These are phyloP conservation scores for Porphyra umbilicalis DNA, from an alignment of 31 red algal genomes.

Conservation along the genomic window DNA sequence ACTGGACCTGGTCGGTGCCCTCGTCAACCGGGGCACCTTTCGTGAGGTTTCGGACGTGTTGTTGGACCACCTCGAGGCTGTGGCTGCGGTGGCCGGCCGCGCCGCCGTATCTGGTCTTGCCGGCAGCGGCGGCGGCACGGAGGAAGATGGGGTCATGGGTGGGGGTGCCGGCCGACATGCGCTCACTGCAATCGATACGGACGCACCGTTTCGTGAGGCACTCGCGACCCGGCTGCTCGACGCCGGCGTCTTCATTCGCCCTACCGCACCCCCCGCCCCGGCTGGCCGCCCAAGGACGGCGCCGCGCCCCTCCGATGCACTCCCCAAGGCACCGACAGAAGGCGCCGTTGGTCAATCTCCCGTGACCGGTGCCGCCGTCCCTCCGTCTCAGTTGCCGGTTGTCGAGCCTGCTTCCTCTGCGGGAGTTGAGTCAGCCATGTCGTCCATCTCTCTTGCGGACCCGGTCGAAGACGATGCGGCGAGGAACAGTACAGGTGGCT, in stretches of 20 bases:
- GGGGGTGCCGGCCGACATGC: neutral
- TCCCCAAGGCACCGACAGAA: neutral
- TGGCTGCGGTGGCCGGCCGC: neutral
- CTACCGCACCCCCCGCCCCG: neutral
- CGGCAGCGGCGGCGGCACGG: constrained; percentile 11
- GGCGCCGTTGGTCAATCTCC: neutral
- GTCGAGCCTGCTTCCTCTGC: neutral
- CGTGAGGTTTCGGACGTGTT: constrained; percentile 53
- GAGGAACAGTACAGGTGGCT: constrained; percentile 24
- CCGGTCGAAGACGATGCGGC: neutral
- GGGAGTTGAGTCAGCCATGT: neutral
- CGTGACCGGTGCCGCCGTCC: neutral
- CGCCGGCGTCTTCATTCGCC: constrained; percentile 49
- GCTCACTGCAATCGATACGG: constrained; percentile 32
- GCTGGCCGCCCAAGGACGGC: neutral
- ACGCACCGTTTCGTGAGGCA: constrained; percentile 52
- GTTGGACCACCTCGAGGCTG: neutral
- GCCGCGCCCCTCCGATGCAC: neutral
- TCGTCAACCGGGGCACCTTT: constrained; percentile 65
- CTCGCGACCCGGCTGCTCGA: constrained; percentile 45
- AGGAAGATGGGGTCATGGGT: neutral
- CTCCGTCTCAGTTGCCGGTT: neutral
- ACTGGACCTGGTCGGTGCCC: constrained; percentile 72
- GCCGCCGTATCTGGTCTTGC: constrained; percentile 6
- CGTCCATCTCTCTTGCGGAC: neutral